Evolutionary conservation across 352 stramenopile genomes (phyloP), one percentile per base, ranked within the genome.

Genomic region (Globisporangium abappressorium): DNA sequence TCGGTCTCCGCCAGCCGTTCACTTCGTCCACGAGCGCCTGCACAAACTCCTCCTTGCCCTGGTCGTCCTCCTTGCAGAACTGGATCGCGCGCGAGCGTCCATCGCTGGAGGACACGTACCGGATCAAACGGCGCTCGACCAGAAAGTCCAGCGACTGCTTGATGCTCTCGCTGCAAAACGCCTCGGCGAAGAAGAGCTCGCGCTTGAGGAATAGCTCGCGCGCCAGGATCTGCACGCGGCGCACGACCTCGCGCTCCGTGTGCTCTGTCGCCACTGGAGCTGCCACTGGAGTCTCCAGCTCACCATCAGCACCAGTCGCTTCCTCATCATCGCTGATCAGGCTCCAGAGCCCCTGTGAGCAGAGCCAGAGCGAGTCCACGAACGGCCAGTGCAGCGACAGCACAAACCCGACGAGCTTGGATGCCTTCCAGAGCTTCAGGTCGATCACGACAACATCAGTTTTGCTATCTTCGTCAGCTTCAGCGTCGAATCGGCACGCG

Each of bases 331-430:
- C 64, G 47, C n/a, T 33, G 24, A 78, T 24, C 20, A 90, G 61
- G 34, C 69, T 79, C 75, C 74, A 86, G 14, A 85, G 72, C 0
- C 81, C 78, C 18, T 88, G 78, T 3, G 72, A 73, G 15, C 73
- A 87, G 26, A 93, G 73, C 78, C 81, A 90, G 36, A 94, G 66
- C 57, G 85, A 87, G 72, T 94, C 85, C 51, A 92, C 76, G 22
- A 96, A 90, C 47, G 88, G 86, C 80, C 84, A 91, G 36, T 87
- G 74, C 26, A 96, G 69, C 57, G 82, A 88, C 38, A 91, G 61
- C 38, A 84, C 74, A 43, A 96, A 92, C 63, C 77, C 72, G 28
- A 81, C 71, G 28, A 85, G 71, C 53, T 81, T 82, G 4, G 69
- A 80, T 3, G 49, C 56, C 28, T 68, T 73, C 74, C 72, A 90